These are phyloP conservation scores for Harringtonia lauricola DNA, from an alignment of 2,329 filamentous ascomycete species.

Conservation along the genomic window DNA sequence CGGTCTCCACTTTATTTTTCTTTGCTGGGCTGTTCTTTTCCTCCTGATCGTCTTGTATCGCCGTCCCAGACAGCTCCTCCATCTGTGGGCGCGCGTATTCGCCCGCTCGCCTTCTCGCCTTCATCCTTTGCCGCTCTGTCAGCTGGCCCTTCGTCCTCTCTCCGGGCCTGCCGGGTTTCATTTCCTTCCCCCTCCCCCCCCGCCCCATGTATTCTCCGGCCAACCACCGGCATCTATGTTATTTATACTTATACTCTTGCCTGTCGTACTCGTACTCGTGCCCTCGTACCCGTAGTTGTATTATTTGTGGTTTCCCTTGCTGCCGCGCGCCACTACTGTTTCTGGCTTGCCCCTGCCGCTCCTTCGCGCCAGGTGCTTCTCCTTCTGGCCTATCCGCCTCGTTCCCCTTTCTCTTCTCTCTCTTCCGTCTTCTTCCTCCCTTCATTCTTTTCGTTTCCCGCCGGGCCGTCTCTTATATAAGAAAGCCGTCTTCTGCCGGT, in stretches of 20 bases:
- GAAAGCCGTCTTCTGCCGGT: background rate
- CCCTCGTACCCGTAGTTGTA: too few relatives aligned
- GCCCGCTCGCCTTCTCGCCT: background rate
- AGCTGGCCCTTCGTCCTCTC: background rate
- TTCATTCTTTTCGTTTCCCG: background rate
- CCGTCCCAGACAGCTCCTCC: background rate
- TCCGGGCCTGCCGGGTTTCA: conserved; percentile 2
- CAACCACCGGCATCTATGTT: background rate
- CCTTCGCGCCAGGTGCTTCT: background rate
- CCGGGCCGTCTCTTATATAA: too few relatives aligned
- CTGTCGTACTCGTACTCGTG: too few relatives aligned
- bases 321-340: background rate
- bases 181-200: background rate
- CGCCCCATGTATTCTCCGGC: background rate
- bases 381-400: background rate
- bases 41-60: background rate
- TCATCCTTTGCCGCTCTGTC: background rate
- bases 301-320: too few relatives aligned
- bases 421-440: background rate
- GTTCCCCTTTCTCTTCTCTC: background rate
- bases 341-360: background rate
- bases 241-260: background rate
- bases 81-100: background rate
- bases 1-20: background rate
- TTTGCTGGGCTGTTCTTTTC: background rate